Percentiles rank a stretch among this genome's conserved stretches.
Evolutionary conservation across 495 filamentous ascomycete genomes (phyloP).

Genomic region (Monascus purpureus): DNA sequence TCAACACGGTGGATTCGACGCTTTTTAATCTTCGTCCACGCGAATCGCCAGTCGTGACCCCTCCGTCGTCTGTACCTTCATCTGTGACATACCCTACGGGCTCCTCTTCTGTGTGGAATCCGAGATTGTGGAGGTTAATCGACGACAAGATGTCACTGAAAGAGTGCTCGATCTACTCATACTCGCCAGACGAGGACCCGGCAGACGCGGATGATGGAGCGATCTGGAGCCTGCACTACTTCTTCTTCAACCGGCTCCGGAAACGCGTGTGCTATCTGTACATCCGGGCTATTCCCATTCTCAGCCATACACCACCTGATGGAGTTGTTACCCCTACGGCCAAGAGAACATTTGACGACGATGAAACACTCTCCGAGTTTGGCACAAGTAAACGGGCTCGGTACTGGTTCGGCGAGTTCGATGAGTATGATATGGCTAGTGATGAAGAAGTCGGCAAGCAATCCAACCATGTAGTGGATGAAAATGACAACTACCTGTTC

Average conservation of each 20-base stretch:
- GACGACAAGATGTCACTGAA: conserved; percentile 84
- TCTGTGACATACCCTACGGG: conserved; percentile 28
- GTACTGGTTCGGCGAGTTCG: conserved; percentile 67
- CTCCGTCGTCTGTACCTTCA: conserved; percentile 28
- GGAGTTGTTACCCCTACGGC: conserved; percentile 26
- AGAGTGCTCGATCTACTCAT: conserved; percentile 75
- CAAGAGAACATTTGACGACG: conserved; percentile 36
- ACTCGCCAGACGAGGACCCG: conserved; percentile 70
- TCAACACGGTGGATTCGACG: conserved; percentile 72
- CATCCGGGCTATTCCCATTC: conserved; percentile 68
- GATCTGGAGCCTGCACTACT: conserved; percentile 91
- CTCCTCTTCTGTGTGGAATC: conserved; percentile 51
- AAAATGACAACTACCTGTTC: conserved; percentile 29
- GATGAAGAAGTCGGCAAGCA: conserved; percentile 13
- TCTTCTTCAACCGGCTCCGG: conserved; percentile 87
- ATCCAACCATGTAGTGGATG: conserved; percentile 13
- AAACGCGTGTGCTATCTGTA: conserved; percentile 96
- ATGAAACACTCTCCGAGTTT: conserved; percentile 30
- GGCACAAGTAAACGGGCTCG: conserved; percentile 62
- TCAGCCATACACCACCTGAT: conserved; percentile 49
- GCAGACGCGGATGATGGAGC: conserved; percentile 83
- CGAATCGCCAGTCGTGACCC: conserved; percentile 29
- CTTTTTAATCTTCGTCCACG: conserved; percentile 69
- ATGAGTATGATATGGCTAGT: conserved; percentile 12
- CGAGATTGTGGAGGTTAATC: conserved; percentile 76